Evolutionary conservation across 2,329 filamentous ascomycete species (phyloP).

Genomic region (Didymella pinodella): DNA sequence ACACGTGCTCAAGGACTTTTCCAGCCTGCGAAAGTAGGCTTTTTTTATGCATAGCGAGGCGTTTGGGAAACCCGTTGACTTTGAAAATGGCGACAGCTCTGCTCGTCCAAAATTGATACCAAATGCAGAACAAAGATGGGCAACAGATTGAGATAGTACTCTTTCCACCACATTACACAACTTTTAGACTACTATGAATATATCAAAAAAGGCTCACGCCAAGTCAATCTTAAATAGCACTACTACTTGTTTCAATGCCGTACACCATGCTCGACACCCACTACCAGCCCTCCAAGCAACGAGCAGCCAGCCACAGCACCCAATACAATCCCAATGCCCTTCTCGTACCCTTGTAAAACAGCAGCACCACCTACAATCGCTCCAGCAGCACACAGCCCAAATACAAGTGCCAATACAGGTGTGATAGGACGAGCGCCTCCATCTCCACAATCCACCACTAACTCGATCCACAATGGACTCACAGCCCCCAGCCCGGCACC

Average conservation of each 20-base stretch:
- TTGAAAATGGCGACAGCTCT: neutral
- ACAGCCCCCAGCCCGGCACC: conserved; percentile 21
- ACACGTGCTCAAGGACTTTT: conserved; percentile 79
- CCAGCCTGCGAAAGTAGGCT: conserved; percentile 52
- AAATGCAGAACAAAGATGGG: neutral
- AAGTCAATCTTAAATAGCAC: no score
- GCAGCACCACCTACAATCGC: conserved; percentile 18
- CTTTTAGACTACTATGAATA: neutral
- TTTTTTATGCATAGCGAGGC: conserved; percentile 43
- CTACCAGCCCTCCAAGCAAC: neutral
- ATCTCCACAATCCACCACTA: neutral
- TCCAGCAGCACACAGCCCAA: conserved; percentile 15
- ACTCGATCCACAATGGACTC: conserved; percentile 11
- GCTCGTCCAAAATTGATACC: conserved; percentile 13
- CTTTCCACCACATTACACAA: neutral
- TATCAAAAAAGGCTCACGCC: no score
- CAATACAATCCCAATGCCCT: conserved; percentile 4
- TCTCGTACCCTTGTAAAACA: conserved; percentile 14
- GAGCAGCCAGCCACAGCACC: conserved; percentile 6
- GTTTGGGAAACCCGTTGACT: conserved; percentile 26
- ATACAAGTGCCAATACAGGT: conserved; percentile 13
- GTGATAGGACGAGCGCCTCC: no score
- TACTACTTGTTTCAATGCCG: neutral
- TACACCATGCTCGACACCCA: neutral
- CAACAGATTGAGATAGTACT: neutral